phyloP scores from a whole-genome alignment of 2,329 filamentous ascomycete genomes.

The Penicillium sp. region DNA sequence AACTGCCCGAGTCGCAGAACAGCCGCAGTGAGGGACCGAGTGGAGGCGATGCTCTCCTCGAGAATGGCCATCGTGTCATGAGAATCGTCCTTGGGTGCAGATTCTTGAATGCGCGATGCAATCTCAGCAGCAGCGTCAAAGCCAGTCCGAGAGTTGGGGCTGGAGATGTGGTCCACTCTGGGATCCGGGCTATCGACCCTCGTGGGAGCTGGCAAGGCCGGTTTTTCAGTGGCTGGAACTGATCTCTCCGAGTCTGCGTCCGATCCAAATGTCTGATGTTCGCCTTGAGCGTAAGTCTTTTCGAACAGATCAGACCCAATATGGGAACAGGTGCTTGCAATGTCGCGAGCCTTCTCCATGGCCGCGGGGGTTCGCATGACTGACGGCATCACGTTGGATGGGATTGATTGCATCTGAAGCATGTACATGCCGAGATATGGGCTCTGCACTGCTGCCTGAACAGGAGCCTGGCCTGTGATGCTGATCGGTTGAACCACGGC shows the following conservation, averaged over 20 bases:
- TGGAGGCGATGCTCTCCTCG: conserved; percentile 18
- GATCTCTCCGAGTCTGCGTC: conserved; percentile 9
- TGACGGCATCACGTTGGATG: conserved; percentile 5
- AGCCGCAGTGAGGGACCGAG: conserved; percentile 22
- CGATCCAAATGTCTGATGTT: neutral
- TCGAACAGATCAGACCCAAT: conserved; percentile 5
- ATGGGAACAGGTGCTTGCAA: conserved; percentile 7
- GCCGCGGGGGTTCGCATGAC: conserved; percentile 7
- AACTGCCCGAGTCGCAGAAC: conserved; percentile 17
- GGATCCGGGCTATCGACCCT: conserved; percentile 2
- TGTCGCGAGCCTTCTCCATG: neutral
- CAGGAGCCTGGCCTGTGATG: conserved; percentile 24
- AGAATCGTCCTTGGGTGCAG: neutral
- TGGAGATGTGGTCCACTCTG: conserved; percentile 3
- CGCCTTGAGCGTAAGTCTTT: neutral
- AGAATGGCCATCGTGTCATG: neutral
- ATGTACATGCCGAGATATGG: conserved; percentile 35
- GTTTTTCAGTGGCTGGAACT: neutral
- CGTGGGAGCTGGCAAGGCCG: neutral
- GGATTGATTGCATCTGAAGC: conserved; percentile 13
- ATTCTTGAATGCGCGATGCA: neutral
- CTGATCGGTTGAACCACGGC: neutral
- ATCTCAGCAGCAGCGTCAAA: conserved; percentile 1
- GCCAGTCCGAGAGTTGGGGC: conserved; percentile 6
- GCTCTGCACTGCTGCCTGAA: conserved; percentile 23